Evolutionary conservation across 805 yeast genomes (phyloP), one percentile per base, ranked within the genome.

Genomic region (Barnettozyma sucrosica): DNA sequence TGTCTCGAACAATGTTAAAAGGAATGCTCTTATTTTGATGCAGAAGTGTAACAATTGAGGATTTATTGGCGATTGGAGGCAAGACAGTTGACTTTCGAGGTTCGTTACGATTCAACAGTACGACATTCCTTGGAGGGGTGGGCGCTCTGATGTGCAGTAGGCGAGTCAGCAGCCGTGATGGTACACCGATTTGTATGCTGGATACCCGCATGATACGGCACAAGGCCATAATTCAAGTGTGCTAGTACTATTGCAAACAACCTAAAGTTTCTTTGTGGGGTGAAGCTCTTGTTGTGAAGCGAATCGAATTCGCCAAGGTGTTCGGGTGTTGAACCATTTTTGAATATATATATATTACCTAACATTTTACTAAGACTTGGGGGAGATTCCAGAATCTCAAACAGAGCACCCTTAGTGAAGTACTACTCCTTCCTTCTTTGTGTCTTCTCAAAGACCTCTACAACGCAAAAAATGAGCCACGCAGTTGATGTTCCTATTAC

Each of bases 401-500:
- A 16, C 23, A n/a, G n/a, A n/a, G n/a, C 28, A 21, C 41, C n/a
- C 41, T 21, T 18, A 3, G 8, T 2, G 28, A 23, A 7, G 5
- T 7, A 13, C 28, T 9, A 9, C 5, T 11, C 32, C 32, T 28
- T 3, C n/a, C 7, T 5, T 11, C 16, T 11, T 14, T 14, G 16
- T 28, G 32, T 28, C 32, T 28, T 28, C 32, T 16, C 32, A 11
- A 28, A 14, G 16, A 28, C 16, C 32, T 13, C 32, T 14, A 13
- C n/a, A 13, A 28, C 32, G 16, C n/a, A 13, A n/a, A 11, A 28
- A 9, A 49, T 39, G 42, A 43, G 47, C 44, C 76, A 74, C 52
- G 63, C 59, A 1, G 75, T 71, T 7, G 86, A 80, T 51, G 58
- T 76, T 3, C 85, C 85, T 0, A 68, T 80, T 5, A 75, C 81